Evolutionary conservation across 78 protist species (phyloP).

Genomic region (Cavenderia fasciculata): DNA sequence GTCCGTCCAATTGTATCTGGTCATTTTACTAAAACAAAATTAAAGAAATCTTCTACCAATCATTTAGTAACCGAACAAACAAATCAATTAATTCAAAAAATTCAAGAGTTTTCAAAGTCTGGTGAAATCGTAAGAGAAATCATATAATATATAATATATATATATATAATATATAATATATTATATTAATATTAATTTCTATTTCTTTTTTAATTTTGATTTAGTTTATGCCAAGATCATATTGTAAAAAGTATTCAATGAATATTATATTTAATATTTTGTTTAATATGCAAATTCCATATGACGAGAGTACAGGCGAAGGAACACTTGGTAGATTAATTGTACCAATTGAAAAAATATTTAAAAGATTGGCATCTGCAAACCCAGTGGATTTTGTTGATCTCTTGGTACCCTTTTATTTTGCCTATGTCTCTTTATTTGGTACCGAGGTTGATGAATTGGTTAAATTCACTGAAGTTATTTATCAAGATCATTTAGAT

Average conservation of each 20-base stretch:
- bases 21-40: constrained; percentile 20
- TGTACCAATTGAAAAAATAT: background rate
- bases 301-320: background rate
- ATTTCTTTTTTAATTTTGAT: no score
- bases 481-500: constrained; percentile 1
- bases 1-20: background rate
- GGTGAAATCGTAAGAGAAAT: no score
- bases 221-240: constrained; percentile 4
- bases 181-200: no score
- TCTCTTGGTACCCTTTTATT: background rate
- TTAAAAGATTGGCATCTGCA: constrained; percentile 9
- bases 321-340: constrained; percentile 1
- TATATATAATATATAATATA: no score
- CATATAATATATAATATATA: no score
- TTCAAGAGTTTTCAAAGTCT: no score
- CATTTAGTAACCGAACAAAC: no score
- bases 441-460: constrained; percentile 4
- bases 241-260: constrained; percentile 2
- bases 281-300: background rate
- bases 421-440: background rate
- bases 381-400: constrained; percentile 3
- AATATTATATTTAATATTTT: constrained; percentile 2
- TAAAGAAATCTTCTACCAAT: no score
- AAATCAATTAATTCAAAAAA: no score
- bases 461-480: background rate